Evolutionary conservation across 208 protist species (phyloP).

Genomic region (Leishmania braziliensis): DNA sequence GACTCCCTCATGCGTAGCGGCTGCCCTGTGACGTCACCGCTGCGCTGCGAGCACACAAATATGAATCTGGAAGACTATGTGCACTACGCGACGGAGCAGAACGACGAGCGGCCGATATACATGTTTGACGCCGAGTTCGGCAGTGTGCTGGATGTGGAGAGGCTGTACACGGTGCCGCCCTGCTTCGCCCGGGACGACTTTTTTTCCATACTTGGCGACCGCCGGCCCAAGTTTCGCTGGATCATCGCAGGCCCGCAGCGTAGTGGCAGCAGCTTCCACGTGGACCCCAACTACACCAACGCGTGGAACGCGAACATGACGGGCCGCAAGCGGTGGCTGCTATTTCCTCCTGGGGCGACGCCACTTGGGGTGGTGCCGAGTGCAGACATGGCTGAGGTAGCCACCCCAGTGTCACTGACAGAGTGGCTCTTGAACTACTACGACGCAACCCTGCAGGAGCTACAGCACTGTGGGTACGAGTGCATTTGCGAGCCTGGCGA

Average conservation of each 20-base stretch:
- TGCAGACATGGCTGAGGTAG: slow-evolving; percentile 83
- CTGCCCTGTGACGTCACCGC: slow-evolving; percentile 45
- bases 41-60: slow-evolving; percentile 88
- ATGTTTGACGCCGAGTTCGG: slow-evolving; percentile 91
- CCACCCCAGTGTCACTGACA: slow-evolving; percentile 85
- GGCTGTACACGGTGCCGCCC: slow-evolving; percentile 77
- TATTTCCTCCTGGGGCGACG: slow-evolving; percentile 78
- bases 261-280: slow-evolving; percentile 88
- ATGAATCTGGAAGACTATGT: slow-evolving; percentile 89
- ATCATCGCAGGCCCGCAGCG: slow-evolving; percentile 86
- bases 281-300: slow-evolving; percentile 89
- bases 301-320: slow-evolving; percentile 92
- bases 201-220: slow-evolving; percentile 67
- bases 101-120: slow-evolving; percentile 90
- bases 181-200: slow-evolving; percentile 87
- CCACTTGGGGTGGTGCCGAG: slow-evolving; percentile 81
- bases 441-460: slow-evolving; percentile 68
- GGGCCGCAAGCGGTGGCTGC: slow-evolving; percentile 87
- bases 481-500: slow-evolving; percentile 87
- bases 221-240: slow-evolving; percentile 88
- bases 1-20: slow-evolving; percentile 42
- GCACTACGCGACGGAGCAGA: slow-evolving; percentile 72
- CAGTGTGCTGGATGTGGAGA: slow-evolving; percentile 48
- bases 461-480: slow-evolving; percentile 72
- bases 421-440: slow-evolving; percentile 91